Evolutionary conservation across 805 yeast species (phyloP), one percentile per base, ranked within the genome.

Genomic region (Candida morakotiae): DNA sequence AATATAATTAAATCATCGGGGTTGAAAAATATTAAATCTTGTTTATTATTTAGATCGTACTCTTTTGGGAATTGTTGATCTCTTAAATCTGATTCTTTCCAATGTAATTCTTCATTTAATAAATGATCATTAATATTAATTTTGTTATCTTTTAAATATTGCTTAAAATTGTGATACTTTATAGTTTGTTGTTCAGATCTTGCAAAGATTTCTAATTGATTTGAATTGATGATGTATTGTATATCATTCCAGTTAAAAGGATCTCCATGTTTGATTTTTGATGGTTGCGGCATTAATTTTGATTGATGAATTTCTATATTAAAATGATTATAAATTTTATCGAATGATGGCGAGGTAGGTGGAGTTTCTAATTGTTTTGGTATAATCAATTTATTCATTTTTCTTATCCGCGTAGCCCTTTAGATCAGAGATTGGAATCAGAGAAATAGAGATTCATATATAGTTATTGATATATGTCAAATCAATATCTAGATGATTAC

Each of bases 181-280:
- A 58, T 55, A n/a, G 75, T 62, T 23, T 61, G 66, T 18, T 49
- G 59, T 10, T 57, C 53, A 4, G 77, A 68, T 44, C 89, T 62
- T 31, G 75, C 74, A 35, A 81, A 60, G 18, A 52, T 48, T 25
- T 71, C 72, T 28, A 80, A 60, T 29, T 66, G 57, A 39, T 75
- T 75, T 5, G 58, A 41, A 0, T 40, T 40, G 2, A 78, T 61
- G 16, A 73, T 58, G 9, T 58, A 44, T 25, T 51, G 46, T 7
- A 69, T 61, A 31, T 69, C 66, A 8, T 52, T 51, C 80, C 83
- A 79, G 2, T 65, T 48, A 44, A 73, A 69, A 2, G 79, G 75
- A 13, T 47, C 38, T 10, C 49, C 52, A 32, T 41, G 39, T 23
- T 52, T 46, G 34, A 38, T 37, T 43, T 66, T 67, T 37, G 62